Conservation (phyloP, 202 grass and related monocot genomes). For the Eragrostis tef region DNA sequence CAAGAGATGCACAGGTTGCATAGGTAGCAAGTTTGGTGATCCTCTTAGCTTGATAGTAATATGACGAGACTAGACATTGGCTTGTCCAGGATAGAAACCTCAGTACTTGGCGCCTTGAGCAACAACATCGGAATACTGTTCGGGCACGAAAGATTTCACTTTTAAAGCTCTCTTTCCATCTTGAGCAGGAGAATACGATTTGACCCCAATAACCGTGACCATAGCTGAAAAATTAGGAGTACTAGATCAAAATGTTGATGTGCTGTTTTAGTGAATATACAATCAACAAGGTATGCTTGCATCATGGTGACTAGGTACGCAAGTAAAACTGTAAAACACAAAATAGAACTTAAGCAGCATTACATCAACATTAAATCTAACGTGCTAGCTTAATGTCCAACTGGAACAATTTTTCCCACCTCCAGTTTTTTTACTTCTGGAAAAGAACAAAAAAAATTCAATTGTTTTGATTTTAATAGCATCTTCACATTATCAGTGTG, state of each 20-base stretch:
- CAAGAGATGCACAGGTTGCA: slow-evolving; percentile 5
- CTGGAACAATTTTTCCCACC: background rate
- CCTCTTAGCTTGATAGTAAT: background rate
- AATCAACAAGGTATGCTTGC: slow-evolving; percentile 4
- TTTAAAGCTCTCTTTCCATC: slow-evolving; percentile 49
- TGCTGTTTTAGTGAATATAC: background rate
- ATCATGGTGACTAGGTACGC: slow-evolving; percentile 2
- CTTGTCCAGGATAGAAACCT: slow-evolving; percentile 4
- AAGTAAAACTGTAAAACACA: slow-evolving; percentile 31
- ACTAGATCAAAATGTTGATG: slow-evolving; percentile 39
- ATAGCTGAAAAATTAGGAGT: slow-evolving; percentile 54
- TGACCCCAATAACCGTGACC: slow-evolving; percentile 67
- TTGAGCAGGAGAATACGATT: slow-evolving; percentile 60
- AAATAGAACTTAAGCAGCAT: slow-evolving; percentile 25
- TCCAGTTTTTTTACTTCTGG: background rate
- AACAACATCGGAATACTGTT: slow-evolving; percentile 61
- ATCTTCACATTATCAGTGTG: slow-evolving; percentile 23
- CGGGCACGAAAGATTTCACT: slow-evolving; percentile 79
- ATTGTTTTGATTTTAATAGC: slow-evolving; percentile 14
- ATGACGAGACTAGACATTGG: background rate
- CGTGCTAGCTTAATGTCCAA: background rate
- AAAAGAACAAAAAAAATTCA: background rate
- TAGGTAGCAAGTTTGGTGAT: background rate
- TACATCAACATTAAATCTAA: slow-evolving; percentile 20
- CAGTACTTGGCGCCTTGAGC: slow-evolving; percentile 40